Conservation (phyloP, 2,329 filamentous ascomycete genomes). For the Dryadomyces quercus-mongolicae region DNA sequence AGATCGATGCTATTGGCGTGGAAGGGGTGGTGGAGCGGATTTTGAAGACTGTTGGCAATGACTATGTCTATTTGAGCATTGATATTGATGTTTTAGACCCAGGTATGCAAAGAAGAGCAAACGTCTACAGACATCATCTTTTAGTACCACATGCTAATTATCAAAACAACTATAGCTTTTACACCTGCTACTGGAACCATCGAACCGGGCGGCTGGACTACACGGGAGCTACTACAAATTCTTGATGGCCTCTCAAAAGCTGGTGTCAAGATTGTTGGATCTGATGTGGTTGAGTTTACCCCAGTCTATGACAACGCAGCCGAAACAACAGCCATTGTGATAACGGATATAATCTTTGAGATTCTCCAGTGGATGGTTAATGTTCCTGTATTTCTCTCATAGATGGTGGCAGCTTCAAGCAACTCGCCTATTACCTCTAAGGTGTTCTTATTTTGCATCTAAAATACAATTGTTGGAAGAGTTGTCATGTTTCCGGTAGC, state of each 20-base stretch:
- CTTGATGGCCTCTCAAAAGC: slow-evolving; percentile 50
- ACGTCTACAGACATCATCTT: neutral
- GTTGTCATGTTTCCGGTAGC: too few relatives aligned
- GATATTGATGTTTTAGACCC: slow-evolving; percentile 77
- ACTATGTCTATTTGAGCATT: slow-evolving; percentile 56
- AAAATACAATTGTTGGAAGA: too few relatives aligned
- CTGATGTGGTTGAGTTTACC: slow-evolving; percentile 69
- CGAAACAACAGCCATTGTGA: slow-evolving; percentile 44
- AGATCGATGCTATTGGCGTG: slow-evolving; percentile 59
- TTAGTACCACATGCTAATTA: too few relatives aligned
- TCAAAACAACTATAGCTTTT: neutral
- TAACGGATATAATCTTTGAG: neutral
- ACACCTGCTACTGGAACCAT: slow-evolving; percentile 57
- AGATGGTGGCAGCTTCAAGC: too few relatives aligned
- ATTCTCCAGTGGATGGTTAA: neutral
- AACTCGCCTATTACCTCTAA: too few relatives aligned
- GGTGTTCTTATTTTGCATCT: too few relatives aligned
- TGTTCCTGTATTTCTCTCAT: neutral
- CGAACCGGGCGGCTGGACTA: slow-evolving; percentile 72
- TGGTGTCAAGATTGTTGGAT: slow-evolving; percentile 60
- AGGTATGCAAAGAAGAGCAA: neutral
- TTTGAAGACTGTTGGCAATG: slow-evolving; percentile 36
- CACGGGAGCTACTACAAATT: slow-evolving; percentile 62
- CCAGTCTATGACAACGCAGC: slow-evolving; percentile 66
- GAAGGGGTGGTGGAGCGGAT: slow-evolving; percentile 53